Conservation (phyloP, 108 stramenopile species). For the Fragilaria crotonensis region DNA sequence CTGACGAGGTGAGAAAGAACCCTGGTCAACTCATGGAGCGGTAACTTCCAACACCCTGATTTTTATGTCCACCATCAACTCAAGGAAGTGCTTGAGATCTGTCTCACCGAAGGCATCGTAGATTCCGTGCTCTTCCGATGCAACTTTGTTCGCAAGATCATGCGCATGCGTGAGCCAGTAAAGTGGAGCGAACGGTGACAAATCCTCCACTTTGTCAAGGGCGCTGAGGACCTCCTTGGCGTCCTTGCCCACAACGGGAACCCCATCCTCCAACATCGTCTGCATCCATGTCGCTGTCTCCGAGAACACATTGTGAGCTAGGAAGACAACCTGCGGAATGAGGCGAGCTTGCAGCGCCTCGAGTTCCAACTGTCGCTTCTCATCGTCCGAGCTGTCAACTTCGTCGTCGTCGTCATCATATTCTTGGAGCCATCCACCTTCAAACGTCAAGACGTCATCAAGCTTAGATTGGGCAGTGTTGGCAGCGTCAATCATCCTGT, state of each 20-base stretch:
- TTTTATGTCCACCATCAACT: slow-evolving; percentile 40
- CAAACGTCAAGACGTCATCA: slow-evolving; percentile 44
- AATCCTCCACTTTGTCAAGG: not conserved
- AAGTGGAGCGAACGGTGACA: slow-evolving; percentile 34
- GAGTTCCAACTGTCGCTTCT: slow-evolving; percentile 35
- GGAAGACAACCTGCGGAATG: slow-evolving; percentile 41
- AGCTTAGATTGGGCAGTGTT: slow-evolving; percentile 35
- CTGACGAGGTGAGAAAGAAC: too few relatives aligned
- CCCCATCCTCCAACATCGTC: slow-evolving; percentile 38
- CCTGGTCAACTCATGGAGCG: not conserved
- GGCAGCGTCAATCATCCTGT: slow-evolving; percentile 39
- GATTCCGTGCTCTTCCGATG: slow-evolving; percentile 47
- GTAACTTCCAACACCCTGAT: slow-evolving; percentile 3
- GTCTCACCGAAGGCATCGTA: slow-evolving; percentile 25
- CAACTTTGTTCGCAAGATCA: too few relatives aligned
- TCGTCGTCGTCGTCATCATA: slow-evolving; percentile 34
- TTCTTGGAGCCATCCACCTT: slow-evolving; percentile 76
- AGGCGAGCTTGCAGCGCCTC: slow-evolving; percentile 30
- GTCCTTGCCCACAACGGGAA: slow-evolving; percentile 21
- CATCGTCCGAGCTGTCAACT: slow-evolving; percentile 8
- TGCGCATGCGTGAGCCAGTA: slow-evolving; percentile 60
- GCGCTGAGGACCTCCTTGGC: slow-evolving; percentile 21
- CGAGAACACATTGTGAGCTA: slow-evolving; percentile 57
- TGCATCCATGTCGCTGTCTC: slow-evolving; percentile 69
- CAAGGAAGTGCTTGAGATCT: slow-evolving; percentile 34